Evolutionary conservation across 306 rosid species (phyloP), one percentile per base, ranked within the genome.

Genomic region (Cicer yamashitae): DNA sequence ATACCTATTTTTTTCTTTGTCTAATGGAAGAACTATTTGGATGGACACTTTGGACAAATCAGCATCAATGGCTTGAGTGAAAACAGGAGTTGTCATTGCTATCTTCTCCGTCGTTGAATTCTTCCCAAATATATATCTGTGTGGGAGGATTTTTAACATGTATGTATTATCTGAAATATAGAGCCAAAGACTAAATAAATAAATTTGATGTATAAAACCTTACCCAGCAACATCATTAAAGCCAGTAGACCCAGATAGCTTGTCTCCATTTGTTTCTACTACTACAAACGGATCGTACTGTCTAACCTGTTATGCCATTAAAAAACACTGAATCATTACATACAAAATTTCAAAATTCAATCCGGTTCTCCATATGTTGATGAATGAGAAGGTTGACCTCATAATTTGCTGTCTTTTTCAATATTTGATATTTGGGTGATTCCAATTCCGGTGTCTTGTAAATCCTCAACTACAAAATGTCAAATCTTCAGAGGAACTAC

Each of bases 11-110:
- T 86, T 72, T 79, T 90, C 89, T 83, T 86, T 90, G 66, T 89
- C 91, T 7, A 75, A 72, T 71, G 97, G 99, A 86, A 94, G 96
- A 76, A 88, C 96, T 78, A 94, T 83, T 84, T 90, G 94, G 89
- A 94, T 86, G 46, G 96, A 92, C 53, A 89, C 89, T 65, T 82
- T 73, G 80, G 96, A 82, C 69, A 74, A 63, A 14, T 85, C 83
- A 15, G 85, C 58, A 83, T 89, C 92, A 61, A 56, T 70, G 63
- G 93, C 86, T 86, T 92, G 88, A 8, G 97, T 92, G 89, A 94
- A 94, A 18, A 92, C 96, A 0, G 99, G 97, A 72, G 99, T 92
- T 50, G 99, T 94, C 99, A 94, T 90, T 1, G 96, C 91, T 73
- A 94, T 92, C 83, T 90, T 94, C 84, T 90, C 96, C 50, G 22